Evolutionary conservation across 768 basidiomycete species (phyloP).

Genomic region (Trametes meyenii): DNA sequence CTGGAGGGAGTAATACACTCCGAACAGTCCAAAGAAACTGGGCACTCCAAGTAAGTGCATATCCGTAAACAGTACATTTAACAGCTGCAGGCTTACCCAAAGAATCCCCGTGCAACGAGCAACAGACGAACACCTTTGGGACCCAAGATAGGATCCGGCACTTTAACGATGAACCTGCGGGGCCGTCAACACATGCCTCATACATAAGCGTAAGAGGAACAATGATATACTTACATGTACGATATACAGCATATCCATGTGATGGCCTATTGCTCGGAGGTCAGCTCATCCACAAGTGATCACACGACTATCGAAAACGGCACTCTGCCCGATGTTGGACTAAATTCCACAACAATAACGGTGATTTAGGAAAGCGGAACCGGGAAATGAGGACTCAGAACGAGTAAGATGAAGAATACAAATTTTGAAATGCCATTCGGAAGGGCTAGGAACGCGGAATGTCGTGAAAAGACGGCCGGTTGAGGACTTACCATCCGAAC

Average conservation of each 20-base stretch:
- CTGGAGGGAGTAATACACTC: conserved; percentile 70
- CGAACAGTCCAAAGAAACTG: conserved; percentile 74
- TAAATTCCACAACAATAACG: background rate
- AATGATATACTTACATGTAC: conserved; percentile 45
- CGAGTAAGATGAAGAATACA: too few species aligned
- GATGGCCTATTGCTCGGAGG: conserved; percentile 40
- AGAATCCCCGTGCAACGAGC: conserved; percentile 59
- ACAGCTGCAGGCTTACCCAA: conserved; percentile 57
- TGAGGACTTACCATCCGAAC: conserved; percentile 56
- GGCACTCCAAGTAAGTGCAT: conserved; percentile 4
- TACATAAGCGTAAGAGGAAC: background rate
- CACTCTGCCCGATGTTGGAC: background rate
- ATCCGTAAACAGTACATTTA: background rate
- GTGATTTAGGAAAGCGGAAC: background rate
- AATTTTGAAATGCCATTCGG: too few species aligned
- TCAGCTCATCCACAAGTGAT: background rate
- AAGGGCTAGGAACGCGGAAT: background rate
- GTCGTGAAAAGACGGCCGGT: background rate
- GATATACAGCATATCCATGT: conserved; percentile 53
- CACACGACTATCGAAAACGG: background rate
- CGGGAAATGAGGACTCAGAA: too few species aligned
- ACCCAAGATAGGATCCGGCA: conserved; percentile 65
- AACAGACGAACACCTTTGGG: conserved; percentile 68
- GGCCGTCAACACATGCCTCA: background rate
- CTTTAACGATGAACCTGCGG: conserved; percentile 40